These are phyloP conservation scores for Calophaca sinica DNA, from an alignment of 306 rosid species.

Conservation along the genomic window DNA sequence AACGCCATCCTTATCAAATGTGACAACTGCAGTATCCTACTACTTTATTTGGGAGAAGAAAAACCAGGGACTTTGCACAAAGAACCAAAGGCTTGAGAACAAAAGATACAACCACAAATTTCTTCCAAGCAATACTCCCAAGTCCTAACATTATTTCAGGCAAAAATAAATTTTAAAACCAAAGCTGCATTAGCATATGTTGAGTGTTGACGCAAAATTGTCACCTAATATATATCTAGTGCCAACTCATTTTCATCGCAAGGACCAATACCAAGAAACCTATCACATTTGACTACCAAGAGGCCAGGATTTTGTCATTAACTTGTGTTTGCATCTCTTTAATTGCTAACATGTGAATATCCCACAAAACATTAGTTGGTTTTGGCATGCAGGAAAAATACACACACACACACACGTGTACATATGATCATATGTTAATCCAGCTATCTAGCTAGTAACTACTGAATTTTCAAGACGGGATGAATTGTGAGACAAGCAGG, in stretches of 20 bases:
- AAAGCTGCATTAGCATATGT: not conserved
- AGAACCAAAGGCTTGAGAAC: not conserved
- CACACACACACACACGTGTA: not conserved
- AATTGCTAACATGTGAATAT: not conserved
- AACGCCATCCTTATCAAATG: not conserved
- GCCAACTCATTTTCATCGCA: conserved; percentile 7
- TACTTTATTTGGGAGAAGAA: not conserved
- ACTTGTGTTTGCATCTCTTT: not conserved
- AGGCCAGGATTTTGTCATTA: not conserved
- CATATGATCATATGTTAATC: not conserved
- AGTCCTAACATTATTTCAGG: not conserved
- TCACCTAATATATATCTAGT: not conserved
- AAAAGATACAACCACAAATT: not conserved
- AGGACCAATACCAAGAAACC: not conserved
- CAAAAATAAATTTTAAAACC: not conserved
- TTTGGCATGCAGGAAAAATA: not conserved
- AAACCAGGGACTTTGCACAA: not conserved
- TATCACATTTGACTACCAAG: conserved; percentile 8
- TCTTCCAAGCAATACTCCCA: conserved; percentile 12
- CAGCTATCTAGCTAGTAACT: too few relatives aligned
- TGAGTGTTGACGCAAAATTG: not conserved
- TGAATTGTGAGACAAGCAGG: conserved; percentile 11
- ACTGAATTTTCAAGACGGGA: not conserved
- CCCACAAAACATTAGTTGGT: not conserved
- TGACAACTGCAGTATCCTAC: not conserved